Base-by-base conservation (phyloP, 176 grass and related monocot species). In the Paspalum notatum region DNA sequence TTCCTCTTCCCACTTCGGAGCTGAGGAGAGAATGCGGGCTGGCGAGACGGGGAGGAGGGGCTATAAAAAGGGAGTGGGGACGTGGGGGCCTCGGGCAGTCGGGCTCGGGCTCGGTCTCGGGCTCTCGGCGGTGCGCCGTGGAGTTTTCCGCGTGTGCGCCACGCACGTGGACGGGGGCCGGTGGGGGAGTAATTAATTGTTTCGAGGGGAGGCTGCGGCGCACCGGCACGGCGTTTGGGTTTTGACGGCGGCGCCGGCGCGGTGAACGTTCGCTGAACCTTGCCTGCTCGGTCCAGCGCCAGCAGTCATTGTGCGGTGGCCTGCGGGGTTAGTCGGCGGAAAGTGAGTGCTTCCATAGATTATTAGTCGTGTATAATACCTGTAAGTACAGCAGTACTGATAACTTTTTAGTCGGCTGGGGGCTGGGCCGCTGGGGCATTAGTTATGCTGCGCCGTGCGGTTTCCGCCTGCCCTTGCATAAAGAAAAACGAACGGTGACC, bases 101-200 rank as follows among this genome's bases (percentile, higher is more conserved):
- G 9, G 21, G 6, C n/a, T n/a, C n/a, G n/a, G n/a, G n/a, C n/a
- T n/a, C n/a, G n/a, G n/a, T n/a, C n/a, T n/a, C n/a, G n/a, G n/a
- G n/a, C n/a, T n/a, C n/a, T 15, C 15, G 42, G 72, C 82, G 8
- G 8, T 8, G 22, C 21, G 74, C 40, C 39, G 24, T 25, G 21
- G 9, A 49, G 44, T 78, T 58, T 46, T 61, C 68, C 3, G 46
- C 58, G 50, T 61, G 67, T 43, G 76, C 40, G 37, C n/a, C n/a
- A 55, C 76, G 79, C 76, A 62, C 77, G 71, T 75, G 76, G 76
- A 71, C 83, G 2, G 11, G 75, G 42, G 32, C 32, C 8, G 16
- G 56, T 10, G 45, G n/a, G n/a, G n/a, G n/a, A n/a, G n/a, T n/a
- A n/a, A n/a, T n/a, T n/a, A n/a, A n/a, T n/a, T n/a, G n/a, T n/a